phyloP scores from a whole-genome alignment of 2,329 filamentous ascomycete genomes.

The Pseudocercospora musae region DNA sequence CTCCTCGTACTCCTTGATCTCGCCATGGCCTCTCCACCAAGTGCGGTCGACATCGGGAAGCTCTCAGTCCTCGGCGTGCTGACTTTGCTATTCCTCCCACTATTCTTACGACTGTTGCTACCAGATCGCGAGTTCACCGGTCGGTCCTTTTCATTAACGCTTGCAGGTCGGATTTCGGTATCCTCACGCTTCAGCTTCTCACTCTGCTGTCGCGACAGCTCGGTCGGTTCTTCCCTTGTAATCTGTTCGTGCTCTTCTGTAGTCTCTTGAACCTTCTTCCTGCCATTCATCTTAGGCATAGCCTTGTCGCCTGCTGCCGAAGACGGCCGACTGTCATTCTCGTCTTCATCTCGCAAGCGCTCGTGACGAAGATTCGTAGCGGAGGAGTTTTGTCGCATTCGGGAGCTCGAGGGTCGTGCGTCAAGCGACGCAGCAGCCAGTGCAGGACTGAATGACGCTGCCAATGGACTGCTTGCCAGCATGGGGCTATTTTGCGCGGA shows the following conservation, averaged over 20 bases:
- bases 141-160: slow-evolving; percentile 14
- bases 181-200: slow-evolving; percentile 52
- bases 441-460: slow-evolving; percentile 57
- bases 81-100: slow-evolving; percentile 46
- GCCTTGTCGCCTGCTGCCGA: slow-evolving; percentile 24
- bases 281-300: slow-evolving; percentile 20
- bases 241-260: slow-evolving; percentile 24
- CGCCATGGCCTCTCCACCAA: slow-evolving; percentile 36
- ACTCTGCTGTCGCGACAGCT: slow-evolving; percentile 15
- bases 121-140: slow-evolving; percentile 25
- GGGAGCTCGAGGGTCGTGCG: slow-evolving; percentile 63
- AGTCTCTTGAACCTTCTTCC: slow-evolving; percentile 22
- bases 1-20: slow-evolving; percentile 43
- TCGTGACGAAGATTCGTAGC: slow-evolving; percentile 42
- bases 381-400: slow-evolving; percentile 72
- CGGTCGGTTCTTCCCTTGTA: slow-evolving; percentile 17
- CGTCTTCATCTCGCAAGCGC: slow-evolving; percentile 41
- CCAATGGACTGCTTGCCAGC: slow-evolving; percentile 49
- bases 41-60: slow-evolving; percentile 35
- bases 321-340: slow-evolving; percentile 31
- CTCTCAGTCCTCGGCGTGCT: slow-evolving; percentile 46
- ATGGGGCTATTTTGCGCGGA: slow-evolving; percentile 37
- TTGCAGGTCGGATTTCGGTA: slow-evolving; percentile 33
- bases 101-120: slow-evolving; percentile 32
- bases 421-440: slow-evolving; percentile 68